phyloP scores from a whole-genome alignment of 2,329 filamentous ascomycete species.

The Aspergillus uvarum region DNA sequence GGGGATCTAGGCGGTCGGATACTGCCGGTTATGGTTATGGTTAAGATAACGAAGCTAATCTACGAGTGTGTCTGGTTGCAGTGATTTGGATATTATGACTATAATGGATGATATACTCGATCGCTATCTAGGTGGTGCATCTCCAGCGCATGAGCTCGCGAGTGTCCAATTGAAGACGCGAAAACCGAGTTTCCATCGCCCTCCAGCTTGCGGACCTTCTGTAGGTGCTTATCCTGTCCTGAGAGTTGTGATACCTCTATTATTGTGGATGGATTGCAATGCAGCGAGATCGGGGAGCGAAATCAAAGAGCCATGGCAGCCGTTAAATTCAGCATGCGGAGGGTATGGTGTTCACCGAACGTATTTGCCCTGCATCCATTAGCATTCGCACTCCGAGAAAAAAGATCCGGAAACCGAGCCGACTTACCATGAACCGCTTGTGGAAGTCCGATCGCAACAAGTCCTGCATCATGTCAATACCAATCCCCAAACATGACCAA shows the following conservation, averaged over 20 bases:
- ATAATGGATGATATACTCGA: not conserved
- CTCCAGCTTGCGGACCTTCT: not conserved
- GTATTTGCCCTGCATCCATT: slow-evolving; percentile 45
- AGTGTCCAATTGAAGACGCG: not conserved
- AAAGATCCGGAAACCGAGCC: not conserved
- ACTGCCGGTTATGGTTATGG: slow-evolving; percentile 15
- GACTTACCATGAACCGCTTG: slow-evolving; percentile 82
- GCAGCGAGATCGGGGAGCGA: too few species aligned
- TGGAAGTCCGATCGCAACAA: slow-evolving; percentile 94
- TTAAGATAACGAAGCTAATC: not conserved
- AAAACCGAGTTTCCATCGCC: not conserved
- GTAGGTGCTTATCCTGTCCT: too few species aligned
- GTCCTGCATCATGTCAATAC: slow-evolving; percentile 56
- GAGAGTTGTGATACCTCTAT: too few species aligned
- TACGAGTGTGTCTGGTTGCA: not conserved
- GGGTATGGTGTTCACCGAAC: slow-evolving; percentile 37
- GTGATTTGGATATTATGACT: not conserved
- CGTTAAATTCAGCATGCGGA: too few species aligned
- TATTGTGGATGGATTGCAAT: too few species aligned
- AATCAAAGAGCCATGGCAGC: too few species aligned
- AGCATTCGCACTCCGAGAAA: not conserved
- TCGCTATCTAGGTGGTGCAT: not conserved
- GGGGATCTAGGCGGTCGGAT: slow-evolving; percentile 14
- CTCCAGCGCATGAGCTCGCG: too few species aligned
- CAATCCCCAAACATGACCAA: not conserved